Evolutionary conservation across 768 basidiomycete genomes (phyloP), one percentile per base, ranked within the genome.

Genomic region (Royoungia palumana): DNA sequence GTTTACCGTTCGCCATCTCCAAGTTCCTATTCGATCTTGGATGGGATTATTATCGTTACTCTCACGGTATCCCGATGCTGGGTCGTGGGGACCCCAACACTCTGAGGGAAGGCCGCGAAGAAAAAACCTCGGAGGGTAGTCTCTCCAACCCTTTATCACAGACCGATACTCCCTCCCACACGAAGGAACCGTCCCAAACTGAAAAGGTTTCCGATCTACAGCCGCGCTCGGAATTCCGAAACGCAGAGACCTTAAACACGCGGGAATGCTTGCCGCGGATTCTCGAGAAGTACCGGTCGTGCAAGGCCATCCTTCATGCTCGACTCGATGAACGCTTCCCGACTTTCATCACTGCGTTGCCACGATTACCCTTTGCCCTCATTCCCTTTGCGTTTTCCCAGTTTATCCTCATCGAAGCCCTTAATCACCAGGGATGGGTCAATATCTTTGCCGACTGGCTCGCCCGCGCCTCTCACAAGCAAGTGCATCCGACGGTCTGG

Each of bases 311-410:
- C 14, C 28, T 61, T 8, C 36, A 46, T 19, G 9, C 34, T 2
- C 19, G 16, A n/a, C 50, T 51, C 21, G 70, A 28, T 51, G 48
- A 17, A 19, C 72, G 74, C 38, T 89, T 90, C 64, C 92, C 91
- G 0, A 93, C 88, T 1, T 73, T 87, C 52, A 74, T 77, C 63
- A 79, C 78, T 10, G 79, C 82, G 19, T 69, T 84, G 19, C 76
- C 81, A 0, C 79, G 85, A 17, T 74, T 94, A 0, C 94, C 93
- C 1, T 82, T 93, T 50, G 77, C 82, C 12, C 80, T 96, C 7
- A 72, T 96, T 16, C 91, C 91, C 0, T 98, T 98, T 62, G 89
- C 93, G 0, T 93, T 97, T 63, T 85, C 87, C 1, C 92, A 94
- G 68, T 97, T 98, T 71, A 91, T 97, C 56, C 80, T 98, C 48